Evolutionary conservation across 768 basidiomycete genomes (phyloP).

Genomic region (Suillus variegatus): DNA sequence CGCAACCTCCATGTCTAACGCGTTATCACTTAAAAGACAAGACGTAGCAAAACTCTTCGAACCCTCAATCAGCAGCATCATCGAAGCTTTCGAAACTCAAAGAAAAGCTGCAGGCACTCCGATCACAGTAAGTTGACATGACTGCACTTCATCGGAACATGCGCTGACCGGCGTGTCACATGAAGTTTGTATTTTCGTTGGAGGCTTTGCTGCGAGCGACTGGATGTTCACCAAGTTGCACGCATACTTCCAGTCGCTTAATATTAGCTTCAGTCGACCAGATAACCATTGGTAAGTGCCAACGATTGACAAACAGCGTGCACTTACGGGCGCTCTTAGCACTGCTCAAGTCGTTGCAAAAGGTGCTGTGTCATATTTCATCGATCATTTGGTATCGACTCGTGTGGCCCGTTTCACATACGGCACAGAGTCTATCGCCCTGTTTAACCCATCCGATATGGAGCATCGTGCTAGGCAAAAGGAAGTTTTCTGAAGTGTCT

Average conservation of each 20-base stretch:
- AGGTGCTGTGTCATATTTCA: conserved; percentile 42
- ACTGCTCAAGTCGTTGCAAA: conserved; percentile 57
- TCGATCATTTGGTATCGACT: conserved; percentile 50
- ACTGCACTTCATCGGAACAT: neutral
- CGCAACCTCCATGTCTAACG: neutral
- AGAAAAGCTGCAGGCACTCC: conserved; percentile 28
- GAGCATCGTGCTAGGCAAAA: conserved; percentile 43
- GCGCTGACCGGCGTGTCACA: neutral
- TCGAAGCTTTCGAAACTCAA: conserved; percentile 36
- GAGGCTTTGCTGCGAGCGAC: conserved; percentile 53
- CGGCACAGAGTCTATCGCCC: conserved; percentile 41
- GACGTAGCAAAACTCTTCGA: conserved; percentile 45
- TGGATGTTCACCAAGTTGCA: conserved; percentile 49
- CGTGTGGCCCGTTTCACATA: conserved; percentile 51
- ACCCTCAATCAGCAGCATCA: conserved; percentile 40
- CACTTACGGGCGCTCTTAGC: conserved; percentile 27
- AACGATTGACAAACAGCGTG: no score
- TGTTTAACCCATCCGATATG: conserved; percentile 33
- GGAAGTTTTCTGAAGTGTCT: conserved; percentile 34
- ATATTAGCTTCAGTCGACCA: conserved; percentile 48
- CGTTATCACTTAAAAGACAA: conserved; percentile 23
- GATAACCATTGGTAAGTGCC: conserved; percentile 54
- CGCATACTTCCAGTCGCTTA: conserved; percentile 35
- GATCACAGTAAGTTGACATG: conserved; percentile 31
- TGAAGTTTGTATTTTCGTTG: conserved; percentile 49